A percentile compares a stretch with the other conserved stretches of the same genome.
phyloP scores from a whole-genome alignment of 495 filamentous ascomycete genomes.

The Peziza echinospora region DNA sequence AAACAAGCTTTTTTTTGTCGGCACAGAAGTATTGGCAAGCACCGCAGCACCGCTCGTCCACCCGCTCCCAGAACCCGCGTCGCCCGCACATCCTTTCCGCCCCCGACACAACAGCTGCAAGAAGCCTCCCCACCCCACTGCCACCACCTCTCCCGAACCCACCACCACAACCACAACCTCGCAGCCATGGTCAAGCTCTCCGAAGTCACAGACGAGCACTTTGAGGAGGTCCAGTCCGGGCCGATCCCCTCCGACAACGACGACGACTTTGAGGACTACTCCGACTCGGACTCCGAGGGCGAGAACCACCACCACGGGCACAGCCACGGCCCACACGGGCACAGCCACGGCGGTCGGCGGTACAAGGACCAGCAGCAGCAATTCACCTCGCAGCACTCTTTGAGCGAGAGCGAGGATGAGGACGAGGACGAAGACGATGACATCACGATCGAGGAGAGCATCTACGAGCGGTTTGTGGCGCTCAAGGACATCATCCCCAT shows the following conservation, averaged over 20 bases:
- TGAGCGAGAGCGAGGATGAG: slow-evolving; percentile 29
- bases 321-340: no score
- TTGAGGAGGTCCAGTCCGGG: slow-evolving; percentile 47
- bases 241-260: slow-evolving; percentile 51
- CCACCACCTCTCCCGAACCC: background rate
- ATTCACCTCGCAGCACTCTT: slow-evolving; percentile 21
- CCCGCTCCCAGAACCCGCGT: no score
- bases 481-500: slow-evolving; percentile 84
- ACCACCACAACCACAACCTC: background rate
- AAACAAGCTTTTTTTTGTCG: no score
- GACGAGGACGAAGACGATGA: slow-evolving; percentile 26
- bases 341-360: no score
- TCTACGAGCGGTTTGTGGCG: slow-evolving; percentile 62
- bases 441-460: slow-evolving; percentile 31
- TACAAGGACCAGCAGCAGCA: background rate
- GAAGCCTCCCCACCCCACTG: background rate
- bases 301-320: slow-evolving; percentile 18
- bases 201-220: slow-evolving; percentile 91
- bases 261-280: slow-evolving; percentile 76
- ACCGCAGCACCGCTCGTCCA: no score
- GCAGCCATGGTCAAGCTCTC: slow-evolving; percentile 73
- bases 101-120: no score
- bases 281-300: slow-evolving; percentile 42
- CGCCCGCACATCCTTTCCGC: no score
- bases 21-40: no score